A percentile compares a stretch with the other conserved stretches of the same genome.
Conservation (phyloP, 1,139 yeast genomes). For the Diutina pseudorugosa region DNA sequence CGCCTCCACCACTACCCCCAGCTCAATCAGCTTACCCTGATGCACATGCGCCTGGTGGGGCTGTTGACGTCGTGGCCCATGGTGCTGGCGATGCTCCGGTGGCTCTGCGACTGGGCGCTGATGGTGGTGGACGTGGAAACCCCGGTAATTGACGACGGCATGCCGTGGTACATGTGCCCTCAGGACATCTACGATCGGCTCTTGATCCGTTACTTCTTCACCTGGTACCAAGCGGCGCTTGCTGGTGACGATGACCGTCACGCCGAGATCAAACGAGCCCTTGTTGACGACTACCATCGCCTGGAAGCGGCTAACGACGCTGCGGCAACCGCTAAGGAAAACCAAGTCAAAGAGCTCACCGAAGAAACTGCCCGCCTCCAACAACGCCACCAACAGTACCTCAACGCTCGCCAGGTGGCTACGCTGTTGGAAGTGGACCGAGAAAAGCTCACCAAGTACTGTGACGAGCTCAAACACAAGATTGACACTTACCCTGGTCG, state of each 20-base stretch:
- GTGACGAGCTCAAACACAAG: neutral
- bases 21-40: neutral
- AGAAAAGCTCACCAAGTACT: neutral
- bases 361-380: neutral
- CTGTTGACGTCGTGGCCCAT: neutral
- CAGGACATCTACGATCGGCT: neutral
- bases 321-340: neutral
- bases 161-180: conserved; percentile 1
- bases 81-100: neutral
- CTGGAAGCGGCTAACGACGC: neutral
- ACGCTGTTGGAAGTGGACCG: neutral
- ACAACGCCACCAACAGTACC: neutral
- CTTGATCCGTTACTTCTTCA: neutral
- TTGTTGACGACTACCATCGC: neutral
- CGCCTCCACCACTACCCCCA: neutral
- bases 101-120: neutral
- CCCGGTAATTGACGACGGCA: neutral
- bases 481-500: neutral
- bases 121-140: neutral
- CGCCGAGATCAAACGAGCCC: neutral
- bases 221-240: neutral
- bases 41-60: neutral
- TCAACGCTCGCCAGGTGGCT: neutral
- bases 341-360: neutral
- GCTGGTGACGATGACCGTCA: too few species aligned